These are phyloP conservation scores for Kwoniella bestiolae DNA, from an alignment of 768 basidiomycete species.

Conservation along the genomic window DNA sequence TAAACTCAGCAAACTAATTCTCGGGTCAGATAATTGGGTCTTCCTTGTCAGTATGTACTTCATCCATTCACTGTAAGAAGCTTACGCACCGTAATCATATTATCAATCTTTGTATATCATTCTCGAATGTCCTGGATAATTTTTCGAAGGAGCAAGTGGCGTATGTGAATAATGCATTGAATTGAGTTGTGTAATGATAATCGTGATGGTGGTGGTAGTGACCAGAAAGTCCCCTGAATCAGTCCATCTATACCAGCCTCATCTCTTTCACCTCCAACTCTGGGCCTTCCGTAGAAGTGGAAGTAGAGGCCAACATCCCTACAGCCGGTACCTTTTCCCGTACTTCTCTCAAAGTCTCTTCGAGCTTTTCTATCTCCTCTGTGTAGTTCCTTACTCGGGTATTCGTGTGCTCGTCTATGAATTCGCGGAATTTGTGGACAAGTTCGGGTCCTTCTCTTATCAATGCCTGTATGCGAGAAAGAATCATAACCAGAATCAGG, in stretches of 20 bases:
- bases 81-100: no score
- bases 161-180: slow-evolving; percentile 2
- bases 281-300: neutral
- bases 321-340: neutral
- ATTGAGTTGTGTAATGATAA: neutral
- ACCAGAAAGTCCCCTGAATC: neutral
- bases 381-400: neutral
- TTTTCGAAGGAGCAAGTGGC: no score
- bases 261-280: neutral
- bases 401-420: neutral
- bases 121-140: no score
- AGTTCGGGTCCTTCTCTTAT: slow-evolving; percentile 57
- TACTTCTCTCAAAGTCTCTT: slow-evolving; percentile 4
- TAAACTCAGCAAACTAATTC: no score
- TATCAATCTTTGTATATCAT: no score
- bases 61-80: no score
- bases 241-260: slow-evolving; percentile 12
- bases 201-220: neutral
- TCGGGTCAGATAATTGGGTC: no score
- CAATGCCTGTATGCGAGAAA: slow-evolving; percentile 36
- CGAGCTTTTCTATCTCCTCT: slow-evolving; percentile 2
- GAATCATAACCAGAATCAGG: neutral
- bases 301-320: slow-evolving; percentile 4
- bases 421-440: slow-evolving; percentile 35
- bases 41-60: no score